Percentiles rank a stretch among this genome's conserved stretches.
Conservation (phyloP, 2,329 filamentous ascomycete species). For the Pezicula radicicola region DNA sequence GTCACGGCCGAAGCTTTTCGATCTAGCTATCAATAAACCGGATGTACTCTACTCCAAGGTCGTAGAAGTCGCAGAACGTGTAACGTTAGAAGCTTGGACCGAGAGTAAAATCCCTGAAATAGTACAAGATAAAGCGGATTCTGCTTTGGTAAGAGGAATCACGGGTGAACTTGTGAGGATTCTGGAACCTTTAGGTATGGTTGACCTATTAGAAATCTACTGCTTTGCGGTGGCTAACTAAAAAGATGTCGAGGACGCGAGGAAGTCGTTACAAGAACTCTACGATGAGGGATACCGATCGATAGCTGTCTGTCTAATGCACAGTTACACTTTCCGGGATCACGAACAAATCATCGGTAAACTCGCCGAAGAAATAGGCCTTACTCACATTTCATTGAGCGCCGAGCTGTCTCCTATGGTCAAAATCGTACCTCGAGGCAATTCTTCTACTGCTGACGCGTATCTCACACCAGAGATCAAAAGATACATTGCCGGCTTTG, state of each 20-base stretch:
- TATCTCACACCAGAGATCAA: conserved; percentile 66
- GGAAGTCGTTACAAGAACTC: conserved; percentile 46
- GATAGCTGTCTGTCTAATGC: conserved; percentile 64
- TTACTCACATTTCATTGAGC: conserved; percentile 61
- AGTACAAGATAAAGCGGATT: conserved; percentile 39
- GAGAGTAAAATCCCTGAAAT: conserved; percentile 65
- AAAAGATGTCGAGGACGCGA: conserved; percentile 58
- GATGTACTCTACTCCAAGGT: conserved; percentile 65
- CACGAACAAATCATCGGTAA: conserved; percentile 60
- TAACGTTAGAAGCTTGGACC: conserved; percentile 68
- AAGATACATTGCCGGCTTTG: conserved; percentile 63
- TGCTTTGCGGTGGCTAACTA: conserved; percentile 50
- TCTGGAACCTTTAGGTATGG: conserved; percentile 45
- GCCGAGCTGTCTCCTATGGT: conserved; percentile 69
- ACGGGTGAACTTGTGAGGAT: conserved; percentile 64
- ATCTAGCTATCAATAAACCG: conserved; percentile 63
- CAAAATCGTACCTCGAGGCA: conserved; percentile 62
- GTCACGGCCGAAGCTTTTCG: conserved; percentile 67
- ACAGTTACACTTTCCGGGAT: conserved; percentile 63
- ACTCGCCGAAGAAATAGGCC: conserved; percentile 60
- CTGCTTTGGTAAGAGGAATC: conserved; percentile 54
- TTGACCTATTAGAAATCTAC: conserved; percentile 54
- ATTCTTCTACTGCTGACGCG: conserved; percentile 64
- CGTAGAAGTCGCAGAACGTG: conserved; percentile 67
- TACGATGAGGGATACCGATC: conserved; percentile 57